Base-by-base conservation (phyloP, 2,329 filamentous ascomycete genomes). In the Aspergillus awamori region DNA sequence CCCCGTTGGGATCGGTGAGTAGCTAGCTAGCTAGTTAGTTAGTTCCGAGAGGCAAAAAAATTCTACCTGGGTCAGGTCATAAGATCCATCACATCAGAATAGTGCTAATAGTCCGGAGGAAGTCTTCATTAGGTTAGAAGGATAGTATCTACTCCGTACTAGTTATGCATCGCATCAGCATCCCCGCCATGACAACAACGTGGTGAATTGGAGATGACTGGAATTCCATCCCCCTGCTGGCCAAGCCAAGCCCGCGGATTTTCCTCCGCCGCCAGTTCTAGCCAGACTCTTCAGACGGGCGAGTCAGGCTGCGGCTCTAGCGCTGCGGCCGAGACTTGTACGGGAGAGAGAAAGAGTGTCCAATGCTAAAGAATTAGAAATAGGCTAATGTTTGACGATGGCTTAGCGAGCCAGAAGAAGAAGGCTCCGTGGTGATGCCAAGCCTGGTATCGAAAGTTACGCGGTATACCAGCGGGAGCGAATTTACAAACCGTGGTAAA, bases 371-470 rank as follows among this genome's bases (percentile, higher is more conserved):
- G 13, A 26, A n/a, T 49, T 3, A 30, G 8, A 33, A 26, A 8
- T 17, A 15, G 41, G 13, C 47, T 30, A 51, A 33, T 51, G 47
- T 51, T 51, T 51, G 47, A 51, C 26, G 26, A 51, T 51, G 47
- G 47, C 15, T 49, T 26, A 49, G 45, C 45, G 45, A 49, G 45
- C 45, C 15, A 24, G 45, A 48, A 11, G 2, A 11, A 30, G 28
- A 30, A 8, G 10, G 0, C 33, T 36, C 11, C 33, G n/a, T 28
- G 47, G 26, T 13, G 24, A 5, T 30, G 47, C 47, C 47, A 49
- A 49, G 47, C 45, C 15, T 15, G 10, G 47, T 49, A 49, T 28
- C 47, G 47, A 24, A 49, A 51, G n/a, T 11, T 51, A 28, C 24
- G 13, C 4, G 13, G n/a, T 20, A 28, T 3, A 22, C 41, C 41